These are phyloP conservation scores for Sporisorium graminicola DNA, from an alignment of 1,284 basidiomycete genomes.

Conservation along the genomic window DNA sequence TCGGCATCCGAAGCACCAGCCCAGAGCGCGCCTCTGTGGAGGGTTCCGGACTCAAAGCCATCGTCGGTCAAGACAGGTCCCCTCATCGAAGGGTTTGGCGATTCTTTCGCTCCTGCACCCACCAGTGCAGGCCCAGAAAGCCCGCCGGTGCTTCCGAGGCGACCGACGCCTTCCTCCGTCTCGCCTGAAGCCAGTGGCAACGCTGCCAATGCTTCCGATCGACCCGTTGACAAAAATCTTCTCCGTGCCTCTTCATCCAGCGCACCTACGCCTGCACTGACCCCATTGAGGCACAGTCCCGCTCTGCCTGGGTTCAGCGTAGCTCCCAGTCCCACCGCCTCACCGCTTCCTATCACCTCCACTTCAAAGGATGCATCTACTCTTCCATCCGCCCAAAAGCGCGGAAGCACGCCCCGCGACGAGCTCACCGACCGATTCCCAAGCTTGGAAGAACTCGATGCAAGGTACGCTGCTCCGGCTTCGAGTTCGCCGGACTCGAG, in stretches of 20 bases:
- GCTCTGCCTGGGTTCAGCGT: constrained; percentile 55
- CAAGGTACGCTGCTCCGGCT: constrained; percentile 25
- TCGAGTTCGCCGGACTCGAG: constrained; percentile 7
- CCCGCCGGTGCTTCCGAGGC: constrained; percentile 27
- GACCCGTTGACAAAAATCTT: constrained; percentile 31
- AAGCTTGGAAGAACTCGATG: constrained; percentile 58
- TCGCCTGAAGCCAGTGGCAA: constrained; percentile 25
- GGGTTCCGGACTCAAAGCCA: constrained; percentile 16
- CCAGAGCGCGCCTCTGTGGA: constrained; percentile 20
- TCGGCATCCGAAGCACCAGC: background rate
- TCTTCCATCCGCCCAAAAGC: constrained; percentile 4
- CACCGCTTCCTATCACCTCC: constrained; percentile 18
- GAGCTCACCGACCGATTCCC: constrained; percentile 55
- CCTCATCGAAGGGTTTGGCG: constrained; percentile 42
- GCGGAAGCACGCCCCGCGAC: constrained; percentile 15
- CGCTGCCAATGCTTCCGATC: constrained; percentile 7
- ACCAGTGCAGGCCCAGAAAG: constrained; percentile 4
- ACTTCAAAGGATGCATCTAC: constrained; percentile 8
- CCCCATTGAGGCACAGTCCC: constrained; percentile 51
- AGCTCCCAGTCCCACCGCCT: constrained; percentile 29
- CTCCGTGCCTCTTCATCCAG: constrained; percentile 30
- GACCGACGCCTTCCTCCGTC: constrained; percentile 19
- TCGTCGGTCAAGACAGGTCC: constrained; percentile 31
- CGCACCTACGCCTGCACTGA: constrained; percentile 33
- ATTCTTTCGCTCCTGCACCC: constrained; percentile 33